Evolutionary conservation across 176 grass and related monocot genomes (phyloP).

Genomic region (Eragrostis curvula): DNA sequence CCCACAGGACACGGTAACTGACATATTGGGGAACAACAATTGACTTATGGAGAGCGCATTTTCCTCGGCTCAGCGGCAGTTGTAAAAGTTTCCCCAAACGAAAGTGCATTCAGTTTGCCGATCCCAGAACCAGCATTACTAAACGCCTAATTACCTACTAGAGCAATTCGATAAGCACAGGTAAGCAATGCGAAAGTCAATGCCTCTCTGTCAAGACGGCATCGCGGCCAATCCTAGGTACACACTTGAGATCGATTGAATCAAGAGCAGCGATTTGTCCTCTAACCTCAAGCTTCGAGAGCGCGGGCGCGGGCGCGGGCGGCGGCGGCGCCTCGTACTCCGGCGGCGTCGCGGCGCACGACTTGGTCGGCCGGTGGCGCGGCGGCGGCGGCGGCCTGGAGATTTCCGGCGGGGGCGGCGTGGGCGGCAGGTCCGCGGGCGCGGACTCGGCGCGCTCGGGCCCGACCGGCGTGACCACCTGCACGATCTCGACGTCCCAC

Average conservation of each 20-base stretch:
- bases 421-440: not conserved
- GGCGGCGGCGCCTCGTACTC: slow-evolving; percentile 8
- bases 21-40: too few relatives aligned
- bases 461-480: slow-evolving; percentile 51
- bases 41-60: too few relatives aligned
- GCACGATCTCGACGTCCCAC: slow-evolving; percentile 91
- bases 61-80: too few relatives aligned
- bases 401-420: slow-evolving; percentile 38
- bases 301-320: not conserved
- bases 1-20: not conserved
- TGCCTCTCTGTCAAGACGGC: not conserved
- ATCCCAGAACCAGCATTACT: not conserved
- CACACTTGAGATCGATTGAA: not conserved
- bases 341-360: not conserved
- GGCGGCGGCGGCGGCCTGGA: slow-evolving; percentile 16
- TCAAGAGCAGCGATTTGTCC: not conserved
- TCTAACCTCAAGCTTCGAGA: slow-evolving; percentile 46
- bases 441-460: not conserved
- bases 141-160: not conserved
- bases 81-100: too few relatives aligned
- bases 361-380: slow-evolving; percentile 42
- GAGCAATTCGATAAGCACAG: not conserved
- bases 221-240: not conserved
- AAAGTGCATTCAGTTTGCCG: not conserved
- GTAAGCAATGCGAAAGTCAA: slow-evolving; percentile 29